Evolutionary conservation across 1,139 yeast species (phyloP), one percentile per base, ranked within the genome.

Genomic region (Debaryomyces singareniensis): DNA sequence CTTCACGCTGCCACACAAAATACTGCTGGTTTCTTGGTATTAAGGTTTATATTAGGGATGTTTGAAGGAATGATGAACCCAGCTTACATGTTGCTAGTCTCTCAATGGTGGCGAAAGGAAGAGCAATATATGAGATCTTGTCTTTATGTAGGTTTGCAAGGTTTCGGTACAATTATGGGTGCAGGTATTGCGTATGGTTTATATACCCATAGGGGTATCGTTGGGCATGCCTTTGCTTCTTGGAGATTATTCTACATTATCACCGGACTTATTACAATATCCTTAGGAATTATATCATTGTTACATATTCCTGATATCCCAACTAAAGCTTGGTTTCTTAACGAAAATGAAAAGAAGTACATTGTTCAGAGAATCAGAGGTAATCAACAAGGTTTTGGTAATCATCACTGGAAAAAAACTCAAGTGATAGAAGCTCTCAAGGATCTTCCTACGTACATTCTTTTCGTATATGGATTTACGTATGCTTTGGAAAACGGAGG

Each of bases 51-150:
- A 12, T 40, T 75, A 18, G 85, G 85, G 3, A 47, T 68, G 29
- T 56, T 71, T 25, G 85, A 78, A 45, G 62, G 74, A 23, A 62
- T 74, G 27, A 41, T 53, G 9, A 48, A 75, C n/a, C 83, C 81
- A 2, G 75, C 77, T 0, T 68, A 73, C 42, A 69, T 75, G 22
- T 61, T 78, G 16, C 56, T 78, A 24, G 49, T 57, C 5, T 37
- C 51, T 11, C 52, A 51, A 28, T 55, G 48, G 44, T 53, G 39
- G 26, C 40, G 34, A 15, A 33, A 30, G 13, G 45, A 44, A 13
- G 53, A 49, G 33, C 43, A 38, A 18, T 48, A 45, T 26, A 33
- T 43, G 14, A 35, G 45, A 31, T 43, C 49, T 29, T 46, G 40
- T 27, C 32, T 45, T 22, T 52, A 47, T 55, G 47, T 49, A 29